These are phyloP conservation scores for Catunica adiposa DNA, from an alignment of 2,329 filamentous ascomycete genomes.

Conservation along the genomic window DNA sequence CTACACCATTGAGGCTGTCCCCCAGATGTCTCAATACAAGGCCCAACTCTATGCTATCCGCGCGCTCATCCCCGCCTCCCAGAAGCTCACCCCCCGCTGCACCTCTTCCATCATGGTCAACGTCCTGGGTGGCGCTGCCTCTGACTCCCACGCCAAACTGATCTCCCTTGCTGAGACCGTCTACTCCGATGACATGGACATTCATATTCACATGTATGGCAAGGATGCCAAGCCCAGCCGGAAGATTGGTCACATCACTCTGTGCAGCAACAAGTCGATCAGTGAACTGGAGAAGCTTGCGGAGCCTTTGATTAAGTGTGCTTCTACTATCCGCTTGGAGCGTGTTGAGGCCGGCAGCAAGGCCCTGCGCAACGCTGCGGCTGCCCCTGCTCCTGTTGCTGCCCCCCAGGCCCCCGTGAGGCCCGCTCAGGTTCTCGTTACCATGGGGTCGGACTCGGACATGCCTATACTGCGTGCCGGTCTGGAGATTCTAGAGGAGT, in stretches of 20 bases:
- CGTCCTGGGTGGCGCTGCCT: constrained; percentile 52
- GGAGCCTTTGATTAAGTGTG: constrained; percentile 50
- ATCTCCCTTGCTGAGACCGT: constrained; percentile 29
- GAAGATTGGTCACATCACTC: constrained; percentile 89
- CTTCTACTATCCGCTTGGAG: constrained; percentile 42
- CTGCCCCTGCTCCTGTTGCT: not conserved
- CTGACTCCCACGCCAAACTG: constrained; percentile 43
- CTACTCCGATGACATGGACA: constrained; percentile 30
- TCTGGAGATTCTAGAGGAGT: constrained; percentile 49
- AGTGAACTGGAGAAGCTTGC: constrained; percentile 43
- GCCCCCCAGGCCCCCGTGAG: constrained; percentile 12
- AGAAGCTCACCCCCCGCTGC: constrained; percentile 40
- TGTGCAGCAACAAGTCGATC: constrained; percentile 52
- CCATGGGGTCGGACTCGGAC: constrained; percentile 74
- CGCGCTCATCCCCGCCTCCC: constrained; percentile 39
- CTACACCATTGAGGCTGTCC: constrained; percentile 84
- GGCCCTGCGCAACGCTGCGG: constrained; percentile 22
- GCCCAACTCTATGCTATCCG: constrained; percentile 77
- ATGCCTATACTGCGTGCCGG: constrained; percentile 49
- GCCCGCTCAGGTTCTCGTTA: constrained; percentile 45
- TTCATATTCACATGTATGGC: constrained; percentile 72
- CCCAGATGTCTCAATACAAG: constrained; percentile 76
- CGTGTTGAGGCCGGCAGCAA: constrained; percentile 28
- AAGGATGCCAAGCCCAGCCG: constrained; percentile 75
- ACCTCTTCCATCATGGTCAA: constrained; percentile 61